phyloP scores from a whole-genome alignment of 495 filamentous ascomycete species.

The Corynascus novoguineensis region DNA sequence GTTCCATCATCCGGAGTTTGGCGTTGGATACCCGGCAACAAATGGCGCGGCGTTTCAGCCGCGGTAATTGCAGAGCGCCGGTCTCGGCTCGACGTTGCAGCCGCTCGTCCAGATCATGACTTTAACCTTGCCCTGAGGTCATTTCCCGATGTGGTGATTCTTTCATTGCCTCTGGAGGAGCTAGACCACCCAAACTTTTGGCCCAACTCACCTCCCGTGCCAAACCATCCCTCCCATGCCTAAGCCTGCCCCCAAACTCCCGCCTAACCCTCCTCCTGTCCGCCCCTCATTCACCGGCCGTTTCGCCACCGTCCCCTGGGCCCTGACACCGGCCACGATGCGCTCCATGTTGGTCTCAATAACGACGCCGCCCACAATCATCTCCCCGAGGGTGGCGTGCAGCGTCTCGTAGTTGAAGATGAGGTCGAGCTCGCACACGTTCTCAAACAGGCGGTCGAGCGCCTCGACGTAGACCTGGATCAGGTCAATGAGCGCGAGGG shows the following conservation, averaged over 20 bases:
- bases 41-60: conserved; percentile 15
- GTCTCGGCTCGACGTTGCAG: background rate
- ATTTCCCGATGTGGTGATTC: no score
- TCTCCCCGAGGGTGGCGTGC: conserved; percentile 84
- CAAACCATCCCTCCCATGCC: conserved; percentile 56
- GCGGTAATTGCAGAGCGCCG: background rate
- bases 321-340: conserved; percentile 78
- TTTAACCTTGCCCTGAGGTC: no score
- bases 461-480: conserved; percentile 98
- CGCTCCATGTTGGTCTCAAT: conserved; percentile 85
- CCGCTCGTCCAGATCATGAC: no score
- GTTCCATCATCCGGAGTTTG: conserved; percentile 24
- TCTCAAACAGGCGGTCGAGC: conserved; percentile 90
- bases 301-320: conserved; percentile 72
- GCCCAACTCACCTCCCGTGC: conserved; percentile 44
- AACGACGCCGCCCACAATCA: conserved; percentile 94
- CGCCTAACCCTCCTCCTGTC: conserved; percentile 26
- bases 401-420: conserved; percentile 99
- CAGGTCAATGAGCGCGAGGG: conserved; percentile 88
- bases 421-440: conserved; percentile 94
- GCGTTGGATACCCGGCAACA: conserved; percentile 29
- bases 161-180: no score
- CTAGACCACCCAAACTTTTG: no score
- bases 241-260: conserved; percentile 39
- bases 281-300: conserved; percentile 54